phyloP scores from a whole-genome alignment of 495 filamentous ascomycete genomes.

The Aspergillus ostianus region DNA sequence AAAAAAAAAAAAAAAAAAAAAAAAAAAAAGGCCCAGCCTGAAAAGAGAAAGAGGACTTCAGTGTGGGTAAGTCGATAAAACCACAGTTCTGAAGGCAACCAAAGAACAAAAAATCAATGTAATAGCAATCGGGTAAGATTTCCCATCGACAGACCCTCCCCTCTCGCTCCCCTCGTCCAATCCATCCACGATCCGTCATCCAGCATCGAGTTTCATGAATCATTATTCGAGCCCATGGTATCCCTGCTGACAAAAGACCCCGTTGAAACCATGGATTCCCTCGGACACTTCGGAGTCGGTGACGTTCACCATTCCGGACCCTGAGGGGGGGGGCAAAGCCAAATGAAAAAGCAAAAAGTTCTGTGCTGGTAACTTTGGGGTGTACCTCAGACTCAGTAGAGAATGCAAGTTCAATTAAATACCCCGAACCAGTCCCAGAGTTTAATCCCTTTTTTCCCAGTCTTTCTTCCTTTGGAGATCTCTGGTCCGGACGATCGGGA shows the following conservation, averaged over 20 bases:
- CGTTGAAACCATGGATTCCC: not conserved
- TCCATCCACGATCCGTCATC: not conserved
- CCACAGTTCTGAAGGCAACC: not conserved
- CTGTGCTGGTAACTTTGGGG: not conserved
- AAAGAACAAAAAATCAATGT: not conserved
- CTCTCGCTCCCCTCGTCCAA: not conserved
- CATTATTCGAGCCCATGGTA: not conserved
- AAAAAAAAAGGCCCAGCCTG: too few species aligned
- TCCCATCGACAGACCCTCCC: not conserved
- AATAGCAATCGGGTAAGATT: conserved; percentile 7
- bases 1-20: too few species aligned
- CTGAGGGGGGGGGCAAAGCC: not conserved
- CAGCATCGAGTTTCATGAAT: conserved; percentile 2
- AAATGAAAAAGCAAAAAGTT: not conserved
- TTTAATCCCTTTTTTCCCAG: not conserved
- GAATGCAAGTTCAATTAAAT: not conserved
- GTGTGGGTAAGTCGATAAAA: not conserved
- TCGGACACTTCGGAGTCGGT: conserved; percentile 4
- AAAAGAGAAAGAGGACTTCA: too few species aligned
- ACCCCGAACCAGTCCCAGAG: not conserved
- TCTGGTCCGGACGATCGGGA: not conserved
- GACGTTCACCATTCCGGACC: conserved; percentile 24
- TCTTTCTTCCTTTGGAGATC: not conserved
- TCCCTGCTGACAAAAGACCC: not conserved
- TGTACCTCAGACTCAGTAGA: not conserved